Percentiles rank a stretch among this genome's conserved stretches.
Conservation (phyloP, 2,329 filamentous ascomycete species). For the Colletotrichum falcatum region DNA sequence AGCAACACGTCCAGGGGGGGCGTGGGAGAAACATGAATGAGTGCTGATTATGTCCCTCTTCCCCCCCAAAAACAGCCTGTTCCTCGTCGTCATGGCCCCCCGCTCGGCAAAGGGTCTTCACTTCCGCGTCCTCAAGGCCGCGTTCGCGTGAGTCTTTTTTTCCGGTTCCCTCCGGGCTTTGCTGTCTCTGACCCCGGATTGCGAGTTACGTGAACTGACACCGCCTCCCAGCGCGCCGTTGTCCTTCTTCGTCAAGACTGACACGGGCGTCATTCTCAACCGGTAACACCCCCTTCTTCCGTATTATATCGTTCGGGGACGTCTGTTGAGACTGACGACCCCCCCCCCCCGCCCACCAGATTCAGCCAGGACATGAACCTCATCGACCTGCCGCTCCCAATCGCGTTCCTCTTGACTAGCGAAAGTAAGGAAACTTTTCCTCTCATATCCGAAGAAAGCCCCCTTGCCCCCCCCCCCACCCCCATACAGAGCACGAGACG, state of each 20-base stretch:
- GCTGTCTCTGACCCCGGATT: not conserved
- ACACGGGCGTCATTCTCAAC: constrained; percentile 43
- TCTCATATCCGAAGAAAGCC: too few relatives aligned
- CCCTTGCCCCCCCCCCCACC: too few relatives aligned
- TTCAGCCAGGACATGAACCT: constrained; percentile 48
- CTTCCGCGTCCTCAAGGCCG: constrained; percentile 24
- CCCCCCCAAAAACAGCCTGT: too few relatives aligned
- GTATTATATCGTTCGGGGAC: fast-evolving
- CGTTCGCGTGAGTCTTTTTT: constrained; percentile 8
- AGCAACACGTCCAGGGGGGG: too few relatives aligned
- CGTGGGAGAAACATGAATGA: too few relatives aligned
- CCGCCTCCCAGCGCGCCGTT: constrained; percentile 22
- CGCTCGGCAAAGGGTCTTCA: constrained; percentile 37
- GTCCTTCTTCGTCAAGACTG: constrained; percentile 44
- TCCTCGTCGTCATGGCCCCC: constrained; percentile 27
- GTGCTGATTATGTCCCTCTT: too few relatives aligned
- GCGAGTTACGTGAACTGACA: too few relatives aligned
- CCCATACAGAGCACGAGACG: too few relatives aligned
- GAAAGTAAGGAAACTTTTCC: constrained; percentile 5
- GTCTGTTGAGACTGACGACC: not conserved
- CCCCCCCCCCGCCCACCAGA: not conserved
- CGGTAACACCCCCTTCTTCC: constrained; percentile 24
- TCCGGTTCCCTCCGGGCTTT: too few relatives aligned
- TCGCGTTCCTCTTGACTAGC: constrained; percentile 44
- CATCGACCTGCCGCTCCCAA: constrained; percentile 44